Evolutionary conservation across 192 early-diverging fungal genomes (phyloP).

Genomic region (Backusella australiensis): DNA sequence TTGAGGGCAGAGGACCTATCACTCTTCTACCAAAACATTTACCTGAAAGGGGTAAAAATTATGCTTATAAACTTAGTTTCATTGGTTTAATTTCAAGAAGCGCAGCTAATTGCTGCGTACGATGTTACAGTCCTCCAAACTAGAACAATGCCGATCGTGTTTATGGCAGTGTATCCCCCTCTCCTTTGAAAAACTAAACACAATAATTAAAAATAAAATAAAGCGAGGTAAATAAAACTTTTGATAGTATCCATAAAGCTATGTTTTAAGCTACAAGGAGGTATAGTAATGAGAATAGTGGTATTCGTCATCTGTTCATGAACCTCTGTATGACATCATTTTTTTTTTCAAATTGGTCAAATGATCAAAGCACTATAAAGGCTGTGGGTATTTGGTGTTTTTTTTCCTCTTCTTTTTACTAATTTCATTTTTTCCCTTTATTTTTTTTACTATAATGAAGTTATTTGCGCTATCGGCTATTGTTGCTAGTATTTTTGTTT

Average conservation of each 20-base stretch:
- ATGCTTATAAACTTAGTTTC: neutral
- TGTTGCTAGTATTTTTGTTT: conserved; percentile 13
- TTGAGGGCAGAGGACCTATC: neutral
- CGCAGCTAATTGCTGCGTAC: neutral
- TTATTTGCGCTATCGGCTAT: conserved; percentile 28
- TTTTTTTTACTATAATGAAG: conserved; percentile 24
- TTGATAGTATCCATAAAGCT: neutral
- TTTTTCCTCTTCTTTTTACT: neutral
- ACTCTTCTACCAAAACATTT: neutral
- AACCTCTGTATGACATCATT: neutral
- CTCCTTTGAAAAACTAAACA: neutral
- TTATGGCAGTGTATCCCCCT: neutral
- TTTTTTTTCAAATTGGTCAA: neutral
- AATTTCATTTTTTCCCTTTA: neutral
- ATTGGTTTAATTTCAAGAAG: conserved; percentile 1
- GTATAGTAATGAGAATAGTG: neutral
- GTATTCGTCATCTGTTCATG: conserved; percentile 4
- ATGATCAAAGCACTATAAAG: conserved; percentile 7
- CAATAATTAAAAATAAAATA: neutral
- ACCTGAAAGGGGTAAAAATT: neutral
- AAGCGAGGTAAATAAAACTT: neutral
- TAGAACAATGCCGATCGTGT: neutral
- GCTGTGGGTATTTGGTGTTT: neutral
- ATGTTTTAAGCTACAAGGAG: neutral
- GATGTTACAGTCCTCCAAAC: neutral